These are phyloP conservation scores for Tricholoma saponaceum DNA, from an alignment of 768 basidiomycete genomes.

Conservation along the genomic window DNA sequence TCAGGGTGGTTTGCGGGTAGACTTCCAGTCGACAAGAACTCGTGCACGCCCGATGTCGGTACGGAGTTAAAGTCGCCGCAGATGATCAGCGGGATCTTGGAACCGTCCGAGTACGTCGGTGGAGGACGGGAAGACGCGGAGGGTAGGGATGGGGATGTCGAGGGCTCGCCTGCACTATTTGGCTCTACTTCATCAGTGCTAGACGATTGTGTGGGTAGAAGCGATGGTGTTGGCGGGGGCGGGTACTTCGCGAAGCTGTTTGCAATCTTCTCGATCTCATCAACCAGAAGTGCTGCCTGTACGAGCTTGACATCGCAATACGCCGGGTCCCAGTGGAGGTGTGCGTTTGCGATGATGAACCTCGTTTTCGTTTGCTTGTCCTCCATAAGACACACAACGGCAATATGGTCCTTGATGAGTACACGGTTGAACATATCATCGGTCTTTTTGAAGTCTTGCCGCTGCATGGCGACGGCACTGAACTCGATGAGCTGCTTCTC, in stretches of 20 bases:
- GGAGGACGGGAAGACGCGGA: slow-evolving; percentile 39
- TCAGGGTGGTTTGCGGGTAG: slow-evolving; percentile 78
- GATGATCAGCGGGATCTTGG: slow-evolving; percentile 86
- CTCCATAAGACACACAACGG: slow-evolving; percentile 83
- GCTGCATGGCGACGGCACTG: slow-evolving; percentile 86
- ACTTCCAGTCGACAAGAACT: slow-evolving; percentile 75
- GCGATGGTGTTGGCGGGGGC: slow-evolving; percentile 45
- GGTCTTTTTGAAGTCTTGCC: slow-evolving; percentile 92
- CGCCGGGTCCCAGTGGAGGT: slow-evolving; percentile 90
- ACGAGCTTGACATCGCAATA: slow-evolving; percentile 97
- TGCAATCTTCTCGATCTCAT: slow-evolving; percentile 90
- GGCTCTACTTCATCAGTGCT: slow-evolving; percentile 18
- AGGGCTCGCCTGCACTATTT: slow-evolving; percentile 9
- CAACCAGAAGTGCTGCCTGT: slow-evolving; percentile 87
- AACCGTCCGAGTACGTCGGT: slow-evolving; percentile 76
- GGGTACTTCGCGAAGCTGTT: slow-evolving; percentile 83
- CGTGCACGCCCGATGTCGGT: slow-evolving; percentile 85
- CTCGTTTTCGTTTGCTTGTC: slow-evolving; percentile 83
- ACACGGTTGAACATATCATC: slow-evolving; percentile 99
- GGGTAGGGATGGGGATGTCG: slow-evolving; percentile 11
- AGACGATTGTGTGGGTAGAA: slow-evolving; percentile 15
- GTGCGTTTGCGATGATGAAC: slow-evolving; percentile 84
- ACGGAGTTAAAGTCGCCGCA: slow-evolving; percentile 97
- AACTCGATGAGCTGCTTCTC: slow-evolving; percentile 95
- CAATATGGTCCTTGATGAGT: slow-evolving; percentile 91